phyloP scores from a whole-genome alignment of 2,329 filamentous ascomycete species.

The Apiospora rasikravindrae region DNA sequence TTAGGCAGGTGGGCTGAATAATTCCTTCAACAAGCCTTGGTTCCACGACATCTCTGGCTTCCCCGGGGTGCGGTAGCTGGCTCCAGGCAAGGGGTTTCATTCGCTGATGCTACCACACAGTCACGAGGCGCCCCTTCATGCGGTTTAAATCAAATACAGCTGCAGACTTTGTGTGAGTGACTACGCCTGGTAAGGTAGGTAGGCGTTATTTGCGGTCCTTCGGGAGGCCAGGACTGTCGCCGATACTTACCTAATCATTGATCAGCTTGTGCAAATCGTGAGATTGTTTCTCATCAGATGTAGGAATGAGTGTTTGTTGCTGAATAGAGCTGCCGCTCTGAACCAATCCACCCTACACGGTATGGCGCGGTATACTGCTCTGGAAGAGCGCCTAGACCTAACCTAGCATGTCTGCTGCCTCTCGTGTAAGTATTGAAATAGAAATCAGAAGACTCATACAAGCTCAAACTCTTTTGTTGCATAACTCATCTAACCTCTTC shows the following conservation, averaged over 20 bases:
- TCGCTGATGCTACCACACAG: not conserved
- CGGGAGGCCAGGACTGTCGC: not conserved
- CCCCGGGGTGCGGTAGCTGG: not conserved
- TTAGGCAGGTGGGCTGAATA: slow-evolving; percentile 14
- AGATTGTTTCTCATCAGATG: not conserved
- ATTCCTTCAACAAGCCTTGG: not conserved
- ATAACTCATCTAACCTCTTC: slow-evolving; percentile 1
- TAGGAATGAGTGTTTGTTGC: not conserved
- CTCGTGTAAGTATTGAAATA: not conserved
- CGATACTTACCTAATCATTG: not conserved
- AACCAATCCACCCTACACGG: not conserved
- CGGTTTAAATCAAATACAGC: slow-evolving; percentile 1
- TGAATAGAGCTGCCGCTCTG: not conserved
- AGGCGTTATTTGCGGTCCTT: not conserved
- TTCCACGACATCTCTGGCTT: not conserved
- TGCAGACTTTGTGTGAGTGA: not conserved
- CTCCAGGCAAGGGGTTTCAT: not conserved
- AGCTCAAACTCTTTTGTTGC: not conserved
- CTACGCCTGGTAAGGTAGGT: not conserved
- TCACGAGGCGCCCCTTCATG: slow-evolving; percentile 6
- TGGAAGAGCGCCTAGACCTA: not conserved
- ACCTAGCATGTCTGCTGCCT: not conserved
- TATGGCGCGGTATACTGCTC: not conserved
- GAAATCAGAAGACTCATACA: not conserved
- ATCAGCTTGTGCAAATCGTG: not conserved